Conservation (phyloP, 2,329 filamentous ascomycete genomes). For the Ophiocordyceps camponoti-saundersi region DNA sequence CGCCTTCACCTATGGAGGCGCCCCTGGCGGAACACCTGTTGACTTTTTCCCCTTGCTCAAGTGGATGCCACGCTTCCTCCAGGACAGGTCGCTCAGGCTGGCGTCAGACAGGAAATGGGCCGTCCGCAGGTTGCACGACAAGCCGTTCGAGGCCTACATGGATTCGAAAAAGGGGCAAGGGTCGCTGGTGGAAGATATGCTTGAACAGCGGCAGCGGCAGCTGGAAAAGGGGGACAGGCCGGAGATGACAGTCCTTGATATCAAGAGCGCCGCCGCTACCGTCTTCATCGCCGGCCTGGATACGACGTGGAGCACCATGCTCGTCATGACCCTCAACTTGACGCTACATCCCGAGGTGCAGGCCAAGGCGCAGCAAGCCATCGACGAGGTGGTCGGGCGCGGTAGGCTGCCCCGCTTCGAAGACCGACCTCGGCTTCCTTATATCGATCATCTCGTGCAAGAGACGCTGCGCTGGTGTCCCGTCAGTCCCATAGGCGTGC, state of each 20-base stretch:
- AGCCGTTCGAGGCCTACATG: slow-evolving; percentile 21
- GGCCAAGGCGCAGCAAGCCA: slow-evolving; percentile 23
- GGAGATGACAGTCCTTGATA: slow-evolving; percentile 22
- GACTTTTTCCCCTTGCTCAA: slow-evolving; percentile 29
- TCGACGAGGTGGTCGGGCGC: slow-evolving; percentile 29
- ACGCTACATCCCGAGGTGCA: slow-evolving; percentile 25
- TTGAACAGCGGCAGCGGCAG: slow-evolving; percentile 9
- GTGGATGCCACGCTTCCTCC: slow-evolving; percentile 21
- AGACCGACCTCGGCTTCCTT: slow-evolving; percentile 24
- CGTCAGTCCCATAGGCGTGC: slow-evolving; percentile 31
- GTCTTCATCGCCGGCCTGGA: slow-evolving; percentile 30
- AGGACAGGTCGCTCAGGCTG: slow-evolving; percentile 13
- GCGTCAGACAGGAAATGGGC: slow-evolving; percentile 13
- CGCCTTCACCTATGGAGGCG: slow-evolving; percentile 12
- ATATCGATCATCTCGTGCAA: slow-evolving; percentile 27
- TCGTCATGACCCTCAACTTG: slow-evolving; percentile 27
- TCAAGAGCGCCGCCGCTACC: slow-evolving; percentile 30
- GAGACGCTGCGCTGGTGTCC: slow-evolving; percentile 28
- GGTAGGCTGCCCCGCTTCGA: slow-evolving; percentile 26
- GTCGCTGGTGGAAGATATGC: slow-evolving; percentile 11
- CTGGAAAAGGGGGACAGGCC: slow-evolving; percentile 10
- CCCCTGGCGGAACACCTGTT: slow-evolving; percentile 19
- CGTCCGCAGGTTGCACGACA: slow-evolving; percentile 23
- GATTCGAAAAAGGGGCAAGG: slow-evolving; percentile 12
- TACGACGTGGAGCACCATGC: slow-evolving; percentile 24